Conservation (phyloP, 768 basidiomycete genomes). For the Lactarius indigo region DNA sequence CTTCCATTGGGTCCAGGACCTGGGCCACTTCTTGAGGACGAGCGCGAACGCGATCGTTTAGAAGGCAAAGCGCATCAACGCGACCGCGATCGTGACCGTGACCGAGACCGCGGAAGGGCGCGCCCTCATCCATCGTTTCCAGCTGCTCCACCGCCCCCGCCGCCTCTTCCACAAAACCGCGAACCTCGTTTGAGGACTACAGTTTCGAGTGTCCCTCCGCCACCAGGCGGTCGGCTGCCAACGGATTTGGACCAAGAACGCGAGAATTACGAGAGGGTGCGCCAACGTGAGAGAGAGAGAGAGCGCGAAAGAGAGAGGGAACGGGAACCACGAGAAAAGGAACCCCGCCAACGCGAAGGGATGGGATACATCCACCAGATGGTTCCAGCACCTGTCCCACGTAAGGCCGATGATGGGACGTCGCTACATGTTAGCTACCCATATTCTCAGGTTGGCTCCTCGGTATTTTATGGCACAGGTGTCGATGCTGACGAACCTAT, state of each 20-base stretch:
- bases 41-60: slow-evolving; percentile 24
- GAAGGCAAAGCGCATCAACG: slow-evolving; percentile 17
- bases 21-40: slow-evolving; percentile 22
- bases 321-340: slow-evolving; percentile 27
- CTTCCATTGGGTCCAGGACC: slow-evolving; percentile 12
- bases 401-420: slow-evolving; percentile 18
- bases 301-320: slow-evolving; percentile 23
- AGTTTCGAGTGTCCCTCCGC: slow-evolving; percentile 10
- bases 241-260: slow-evolving; percentile 30
- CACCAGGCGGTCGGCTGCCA: slow-evolving; percentile 29
- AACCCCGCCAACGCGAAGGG: slow-evolving; percentile 28
- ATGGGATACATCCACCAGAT: slow-evolving; percentile 26
- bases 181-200: slow-evolving; percentile 14
- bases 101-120: slow-evolving; percentile 24
- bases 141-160: slow-evolving; percentile 5
- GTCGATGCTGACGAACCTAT: not conserved
- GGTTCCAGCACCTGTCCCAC: slow-evolving; percentile 18
- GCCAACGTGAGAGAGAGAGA: slow-evolving; percentile 26
- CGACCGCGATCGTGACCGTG: slow-evolving; percentile 27
- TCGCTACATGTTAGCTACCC: slow-evolving; percentile 10
- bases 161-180: slow-evolving; percentile 15
- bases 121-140: slow-evolving; percentile 21
- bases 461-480: not conserved
- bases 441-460: slow-evolving; percentile 8
- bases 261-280: slow-evolving; percentile 31